These are phyloP conservation scores for Jacaranda mimosifolia DNA, from an alignment of 257 asterid genomes.

Conservation along the genomic window DNA sequence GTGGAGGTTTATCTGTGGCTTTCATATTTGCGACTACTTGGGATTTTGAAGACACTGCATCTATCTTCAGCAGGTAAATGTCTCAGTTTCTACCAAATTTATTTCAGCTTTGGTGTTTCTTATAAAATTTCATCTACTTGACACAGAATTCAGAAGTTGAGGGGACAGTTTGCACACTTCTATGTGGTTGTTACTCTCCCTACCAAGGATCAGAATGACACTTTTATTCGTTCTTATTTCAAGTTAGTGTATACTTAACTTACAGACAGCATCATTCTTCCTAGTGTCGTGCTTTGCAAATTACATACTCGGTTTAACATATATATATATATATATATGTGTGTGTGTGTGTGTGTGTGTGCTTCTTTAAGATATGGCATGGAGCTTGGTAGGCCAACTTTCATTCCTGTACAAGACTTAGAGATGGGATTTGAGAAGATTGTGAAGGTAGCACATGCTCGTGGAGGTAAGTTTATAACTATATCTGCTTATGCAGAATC, in stretches of 20 bases:
- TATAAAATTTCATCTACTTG: slow-evolving; percentile 30
- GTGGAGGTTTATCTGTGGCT: slow-evolving; percentile 90
- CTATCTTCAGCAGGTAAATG: slow-evolving; percentile 68
- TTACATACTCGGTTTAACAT: slow-evolving; percentile 37
- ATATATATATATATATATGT: no score
- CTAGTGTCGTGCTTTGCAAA: slow-evolving; percentile 13
- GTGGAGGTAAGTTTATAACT: slow-evolving; percentile 67
- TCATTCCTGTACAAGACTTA: slow-evolving; percentile 78
- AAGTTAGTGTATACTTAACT: slow-evolving; percentile 54
- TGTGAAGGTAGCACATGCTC: slow-evolving; percentile 87
- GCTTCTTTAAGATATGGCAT: slow-evolving; percentile 63
- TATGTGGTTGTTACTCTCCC: slow-evolving; percentile 90
- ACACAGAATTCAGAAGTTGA: slow-evolving; percentile 76
- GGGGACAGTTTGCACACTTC: slow-evolving; percentile 81
- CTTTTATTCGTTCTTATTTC: slow-evolving; percentile 75
- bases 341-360: no score
- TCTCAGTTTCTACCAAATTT: slow-evolving; percentile 17
- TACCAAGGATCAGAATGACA: slow-evolving; percentile 76
- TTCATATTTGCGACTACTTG: slow-evolving; percentile 77
- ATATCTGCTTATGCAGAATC: slow-evolving; percentile 29
- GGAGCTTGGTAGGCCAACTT: slow-evolving; percentile 88
- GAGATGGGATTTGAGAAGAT: slow-evolving; percentile 98
- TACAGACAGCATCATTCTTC: slow-evolving; percentile 14
- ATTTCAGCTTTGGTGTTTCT: slow-evolving; percentile 12
- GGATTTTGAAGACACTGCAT: slow-evolving; percentile 49